Conservation (phyloP, 148 eudicot species). For the Nepenthes mirabilis region DNA sequence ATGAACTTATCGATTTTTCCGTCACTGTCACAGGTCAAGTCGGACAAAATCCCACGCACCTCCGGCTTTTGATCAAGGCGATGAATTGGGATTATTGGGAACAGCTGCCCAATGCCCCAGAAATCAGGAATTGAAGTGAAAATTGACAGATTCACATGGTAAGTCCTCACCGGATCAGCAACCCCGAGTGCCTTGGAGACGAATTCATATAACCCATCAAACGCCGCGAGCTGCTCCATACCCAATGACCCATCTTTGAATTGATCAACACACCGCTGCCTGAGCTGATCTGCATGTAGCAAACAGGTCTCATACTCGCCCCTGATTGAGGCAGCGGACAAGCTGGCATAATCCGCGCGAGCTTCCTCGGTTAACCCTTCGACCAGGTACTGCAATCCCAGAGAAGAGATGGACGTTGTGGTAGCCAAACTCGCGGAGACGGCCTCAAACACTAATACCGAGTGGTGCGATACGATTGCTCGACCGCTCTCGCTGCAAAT, state of each 20-base stretch:
- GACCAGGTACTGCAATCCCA: slow-evolving; percentile 22
- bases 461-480: slow-evolving; percentile 89
- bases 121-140: slow-evolving; percentile 92
- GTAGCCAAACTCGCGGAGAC: slow-evolving; percentile 25
- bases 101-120: slow-evolving; percentile 88
- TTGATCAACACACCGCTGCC: slow-evolving; percentile 67
- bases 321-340: slow-evolving; percentile 35
- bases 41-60: slow-evolving; percentile 54
- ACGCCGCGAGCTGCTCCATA: slow-evolving; percentile 71
- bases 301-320: slow-evolving; percentile 60
- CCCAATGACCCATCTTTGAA: slow-evolving; percentile 71
- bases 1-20: slow-evolving; percentile 85
- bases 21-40: slow-evolving; percentile 92
- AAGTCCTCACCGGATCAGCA: slow-evolving; percentile 41
- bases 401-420: slow-evolving; percentile 19
- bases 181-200: slow-evolving; percentile 49
- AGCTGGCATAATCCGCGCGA: slow-evolving; percentile 29
- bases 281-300: slow-evolving; percentile 50
- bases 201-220: slow-evolving; percentile 59
- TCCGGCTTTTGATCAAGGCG: slow-evolving; percentile 56
- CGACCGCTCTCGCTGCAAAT: slow-evolving; percentile 83
- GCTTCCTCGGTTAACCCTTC: slow-evolving; percentile 50
- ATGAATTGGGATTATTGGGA: slow-evolving; percentile 75
- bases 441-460: slow-evolving; percentile 68
- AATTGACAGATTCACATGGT: slow-evolving; percentile 71